Percentiles rank a stretch among this genome's conserved stretches.
These are phyloP conservation scores for Phaffomyces antillensis DNA, from an alignment of 805 yeast genomes.

Conservation along the genomic window DNA sequence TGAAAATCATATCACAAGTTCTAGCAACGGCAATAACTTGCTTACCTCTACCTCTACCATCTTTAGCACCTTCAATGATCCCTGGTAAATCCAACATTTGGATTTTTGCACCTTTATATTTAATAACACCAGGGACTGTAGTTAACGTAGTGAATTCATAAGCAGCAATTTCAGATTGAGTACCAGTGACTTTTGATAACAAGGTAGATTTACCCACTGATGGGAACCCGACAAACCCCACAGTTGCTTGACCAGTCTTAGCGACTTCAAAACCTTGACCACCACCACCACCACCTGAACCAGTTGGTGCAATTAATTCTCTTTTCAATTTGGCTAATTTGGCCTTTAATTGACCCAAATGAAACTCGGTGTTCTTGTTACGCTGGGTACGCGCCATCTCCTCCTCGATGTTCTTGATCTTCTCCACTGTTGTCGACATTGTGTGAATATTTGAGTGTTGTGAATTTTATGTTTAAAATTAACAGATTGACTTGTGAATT, in stretches of 20 bases:
- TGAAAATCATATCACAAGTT: constrained; percentile 87
- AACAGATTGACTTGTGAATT: no score
- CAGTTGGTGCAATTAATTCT: constrained; percentile 70
- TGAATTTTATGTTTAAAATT: no score
- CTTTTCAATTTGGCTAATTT: constrained; percentile 92
- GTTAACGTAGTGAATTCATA: constrained; percentile 97
- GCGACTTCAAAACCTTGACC: constrained; percentile 97
- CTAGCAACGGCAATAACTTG: constrained; percentile 99
- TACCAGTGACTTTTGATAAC: constrained; percentile 84
- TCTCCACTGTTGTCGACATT: constrained; percentile 22
- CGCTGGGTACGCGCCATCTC: constrained; percentile 98
- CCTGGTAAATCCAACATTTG: constrained; percentile 94
- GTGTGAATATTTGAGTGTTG: constrained; percentile 2
- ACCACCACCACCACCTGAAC: constrained; percentile 82
- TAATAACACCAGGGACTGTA: constrained; percentile 94
- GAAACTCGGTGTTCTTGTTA: constrained; percentile 96
- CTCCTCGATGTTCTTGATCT: constrained; percentile 33
- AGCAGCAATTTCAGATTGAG: constrained; percentile 96
- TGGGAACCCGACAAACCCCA: constrained; percentile 97
- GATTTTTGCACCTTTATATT: constrained; percentile 93
- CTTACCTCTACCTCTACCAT: constrained; percentile 87
- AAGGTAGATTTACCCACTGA: constrained; percentile 85
- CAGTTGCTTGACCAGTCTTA: constrained; percentile 96
- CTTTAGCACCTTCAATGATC: constrained; percentile 86
- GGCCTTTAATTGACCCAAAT: constrained; percentile 95